phyloP scores from a whole-genome alignment of 73 alveolate species.

The Durusdinium trenchii region DNA sequence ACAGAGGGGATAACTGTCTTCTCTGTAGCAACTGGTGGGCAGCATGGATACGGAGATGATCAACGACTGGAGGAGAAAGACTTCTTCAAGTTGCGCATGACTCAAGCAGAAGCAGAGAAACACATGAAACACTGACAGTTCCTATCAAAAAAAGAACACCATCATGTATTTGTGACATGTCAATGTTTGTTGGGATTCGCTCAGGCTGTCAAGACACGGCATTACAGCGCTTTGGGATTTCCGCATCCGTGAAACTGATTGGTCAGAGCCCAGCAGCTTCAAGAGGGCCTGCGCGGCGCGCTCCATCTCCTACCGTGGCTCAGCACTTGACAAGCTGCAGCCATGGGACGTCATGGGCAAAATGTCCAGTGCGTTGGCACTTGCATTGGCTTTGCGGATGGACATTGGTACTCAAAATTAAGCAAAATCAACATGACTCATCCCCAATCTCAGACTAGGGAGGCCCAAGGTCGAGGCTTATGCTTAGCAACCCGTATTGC shows the following conservation, averaged over 20 bases:
- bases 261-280: slow-evolving; percentile 76
- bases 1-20: neutral
- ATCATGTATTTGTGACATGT: neutral
- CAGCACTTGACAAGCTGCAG: no score
- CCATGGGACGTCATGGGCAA: no score
- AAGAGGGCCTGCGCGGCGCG: slow-evolving; percentile 79
- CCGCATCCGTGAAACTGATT: slow-evolving; percentile 58
- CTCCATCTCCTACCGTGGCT: slow-evolving; percentile 83
- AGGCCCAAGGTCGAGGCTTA: no score
- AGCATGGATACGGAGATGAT: slow-evolving; percentile 6
- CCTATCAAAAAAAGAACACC: no score
- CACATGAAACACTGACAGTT: neutral
- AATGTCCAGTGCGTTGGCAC: no score
- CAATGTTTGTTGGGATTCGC: neutral
- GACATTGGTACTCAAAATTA: no score
- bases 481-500: no score
- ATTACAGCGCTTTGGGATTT: slow-evolving; percentile 53
- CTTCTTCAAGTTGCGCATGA: slow-evolving; percentile 28
- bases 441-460: no score
- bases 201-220: slow-evolving; percentile 43
- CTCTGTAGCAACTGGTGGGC: slow-evolving; percentile 4
- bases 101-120: neutral
- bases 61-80: slow-evolving; percentile 85
- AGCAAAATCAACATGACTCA: no score
- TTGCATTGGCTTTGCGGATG: no score